Conservation (phyloP, 1,139 yeast species). For the Scheffersomyces stambukii region DNA sequence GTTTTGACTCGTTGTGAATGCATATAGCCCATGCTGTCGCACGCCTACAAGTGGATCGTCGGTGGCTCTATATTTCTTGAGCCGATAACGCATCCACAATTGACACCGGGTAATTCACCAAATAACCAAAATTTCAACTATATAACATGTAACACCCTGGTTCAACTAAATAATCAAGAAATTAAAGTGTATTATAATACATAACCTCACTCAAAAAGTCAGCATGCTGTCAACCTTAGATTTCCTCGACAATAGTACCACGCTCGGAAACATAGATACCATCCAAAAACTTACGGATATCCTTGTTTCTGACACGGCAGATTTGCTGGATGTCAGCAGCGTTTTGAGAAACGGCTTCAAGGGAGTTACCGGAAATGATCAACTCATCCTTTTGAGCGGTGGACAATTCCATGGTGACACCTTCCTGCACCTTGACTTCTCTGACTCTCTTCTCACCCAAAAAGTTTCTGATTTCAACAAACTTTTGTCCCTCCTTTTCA, state of each 20-base stretch:
- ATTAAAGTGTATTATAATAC: no score
- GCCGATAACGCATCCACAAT: no score
- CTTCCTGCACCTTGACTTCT: conserved; percentile 77
- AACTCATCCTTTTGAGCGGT: conserved; percentile 91
- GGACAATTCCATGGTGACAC: conserved; percentile 83
- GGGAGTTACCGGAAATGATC: conserved; percentile 89
- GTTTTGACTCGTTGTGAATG: no score
- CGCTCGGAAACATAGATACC: conserved; percentile 99
- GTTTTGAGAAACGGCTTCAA: conserved; percentile 96
- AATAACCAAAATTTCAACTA: conserved; percentile 22
- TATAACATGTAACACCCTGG: conserved; percentile 16
- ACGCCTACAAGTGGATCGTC: conserved; percentile 44
- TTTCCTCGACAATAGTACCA: conserved; percentile 76
- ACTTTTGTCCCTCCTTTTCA: conserved; percentile 69
- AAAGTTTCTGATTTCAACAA: conserved; percentile 97
- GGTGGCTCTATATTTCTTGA: conserved; percentile 56
- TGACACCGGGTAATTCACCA: no score
- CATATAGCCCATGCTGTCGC: no score
- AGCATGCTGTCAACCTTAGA: conserved; percentile 22
- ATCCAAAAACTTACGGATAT: conserved; percentile 99
- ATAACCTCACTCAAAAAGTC: no score
- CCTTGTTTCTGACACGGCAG: conserved; percentile 99
- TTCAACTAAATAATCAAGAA: conserved; percentile 30
- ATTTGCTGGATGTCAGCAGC: conserved; percentile 98
- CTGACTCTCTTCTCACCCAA: conserved; percentile 98